Base-by-base conservation (phyloP, 2,329 filamentous ascomycete genomes). In the Lasiodiplodia sp. region DNA sequence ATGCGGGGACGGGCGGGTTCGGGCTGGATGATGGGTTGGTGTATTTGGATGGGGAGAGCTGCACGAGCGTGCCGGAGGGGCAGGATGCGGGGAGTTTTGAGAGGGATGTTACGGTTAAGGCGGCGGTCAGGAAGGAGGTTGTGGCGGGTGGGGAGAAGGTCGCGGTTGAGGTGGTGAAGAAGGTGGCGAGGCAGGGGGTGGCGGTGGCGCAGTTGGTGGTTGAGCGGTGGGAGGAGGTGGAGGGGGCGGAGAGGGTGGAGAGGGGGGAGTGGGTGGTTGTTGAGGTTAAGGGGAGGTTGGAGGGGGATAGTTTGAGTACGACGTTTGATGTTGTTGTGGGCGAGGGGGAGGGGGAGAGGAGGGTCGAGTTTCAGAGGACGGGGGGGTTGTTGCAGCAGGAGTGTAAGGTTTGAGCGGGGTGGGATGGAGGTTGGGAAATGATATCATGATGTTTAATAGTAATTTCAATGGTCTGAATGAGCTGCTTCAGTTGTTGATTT, bases 271-370 rank as follows among this genome's bases (percentile, higher is more conserved):
- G 60, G 60, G 47, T 64, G 4, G 8, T 51, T 0, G 28, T 68
- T 0, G 7, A 44, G 25, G 58, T 44, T 1, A 31, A 6, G 44
- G 44, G 31, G 14, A 1, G 40, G 47, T 23, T 44, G 44, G 37
- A 31, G 28, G n/a, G 11, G 18, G 31, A 47, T 6, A 56, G 66
- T 11, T 38, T 18, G 34, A 64, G 58, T 6, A 68, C 66, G 21
- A 64, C 66, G 40, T 64, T 68, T 47, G 66, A 68, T 37, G 57
- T 68, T 8, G 44, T 62, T 2, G 28, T 52, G 14, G 66, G 66
- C 1, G 65, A 47, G 52, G 31, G 11, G 12, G 64, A 18, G 57
- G 34, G 66, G 2, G 65, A 34, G 52, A 44, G 4, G 28, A 68
- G 16, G 47, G 47, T 64, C 1, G 56, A 62, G 44, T 68, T 53